Evolutionary conservation across 331 rosid species (phyloP), one percentile per base, ranked within the genome.

Genomic region (Ulmus americana): DNA sequence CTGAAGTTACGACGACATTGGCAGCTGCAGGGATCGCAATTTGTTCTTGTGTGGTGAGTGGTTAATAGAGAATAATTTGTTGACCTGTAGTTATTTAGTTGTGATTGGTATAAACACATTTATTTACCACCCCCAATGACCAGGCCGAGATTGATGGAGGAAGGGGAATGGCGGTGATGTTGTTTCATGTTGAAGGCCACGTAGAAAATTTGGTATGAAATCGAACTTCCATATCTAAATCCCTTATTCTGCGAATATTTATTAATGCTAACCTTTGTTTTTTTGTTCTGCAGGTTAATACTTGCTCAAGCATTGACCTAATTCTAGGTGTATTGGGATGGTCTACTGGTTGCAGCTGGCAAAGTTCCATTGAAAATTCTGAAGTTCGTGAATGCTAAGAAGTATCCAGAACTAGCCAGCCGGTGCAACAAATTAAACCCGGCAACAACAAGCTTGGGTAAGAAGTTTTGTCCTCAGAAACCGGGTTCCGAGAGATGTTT

Each of bases 91-190:
- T 58, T 42, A 57, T 55, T 40, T 64, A 45, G 4, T 67, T 61
- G 46, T 50, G 68, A 68, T 46, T 72, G 55, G 65, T 22, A 22
- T 79, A 40, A 35, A 69, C 70, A 18, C 76, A 55, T 66, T 66
- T 52, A 28, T 28, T 28, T 28, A 28, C 35, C 35, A 62, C 67
- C 70, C 53, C 73, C 44, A 14, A 84, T 76, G 73, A 58, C 71
- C 95, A 94, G 99, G 95, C 99, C 16, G 99, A 94, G 91, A 85
- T 94, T 52, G 97, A 94, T 50, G 77, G 90, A 73, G 95, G 96
- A 76, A 85, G 95, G 78, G 96, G 96, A 78, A 75, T 90, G 81
- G 95, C 88, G 48, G 96, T 90, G 64, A 84, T 90, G 95, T 66
- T 94, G 74, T 90, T 85, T 81, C 95, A 90, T 14, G 59, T 94